phyloP scores from a whole-genome alignment of 305 asterid genomes.

The Fraxinus baroniana region DNA sequence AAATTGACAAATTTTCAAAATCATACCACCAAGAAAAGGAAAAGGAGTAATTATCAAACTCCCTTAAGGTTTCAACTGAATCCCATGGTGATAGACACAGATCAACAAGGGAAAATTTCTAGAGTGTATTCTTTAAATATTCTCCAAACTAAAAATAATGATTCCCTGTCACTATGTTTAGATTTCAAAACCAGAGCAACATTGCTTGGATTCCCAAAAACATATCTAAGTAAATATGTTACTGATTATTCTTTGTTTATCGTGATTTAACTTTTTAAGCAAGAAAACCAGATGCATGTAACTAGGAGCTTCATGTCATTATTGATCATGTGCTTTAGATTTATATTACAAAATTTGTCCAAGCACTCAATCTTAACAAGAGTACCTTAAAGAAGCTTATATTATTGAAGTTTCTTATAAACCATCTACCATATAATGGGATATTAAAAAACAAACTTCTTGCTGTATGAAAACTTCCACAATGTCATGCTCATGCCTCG shows the following conservation, averaged over 20 bases:
- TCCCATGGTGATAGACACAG: not conserved
- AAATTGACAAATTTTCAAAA: not conserved
- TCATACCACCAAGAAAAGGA: not conserved
- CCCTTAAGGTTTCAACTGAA: not conserved
- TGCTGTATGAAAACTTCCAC: not conserved
- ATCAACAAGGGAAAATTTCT: not conserved
- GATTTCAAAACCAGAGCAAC: not conserved
- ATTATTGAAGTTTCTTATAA: not conserved
- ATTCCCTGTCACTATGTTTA: not conserved
- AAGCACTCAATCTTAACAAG: not conserved
- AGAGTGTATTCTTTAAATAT: not conserved
- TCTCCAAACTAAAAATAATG: not conserved
- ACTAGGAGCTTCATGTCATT: not conserved
- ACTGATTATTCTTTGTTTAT: not conserved
- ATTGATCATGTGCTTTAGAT: not conserved
- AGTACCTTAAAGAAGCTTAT: not conserved
- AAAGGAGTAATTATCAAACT: not conserved
- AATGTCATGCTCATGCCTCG: not conserved
- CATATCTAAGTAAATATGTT: not conserved
- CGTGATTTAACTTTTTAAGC: not conserved
- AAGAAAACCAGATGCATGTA: not conserved
- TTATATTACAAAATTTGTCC: not conserved
- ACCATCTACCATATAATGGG: not conserved
- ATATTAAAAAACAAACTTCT: not conserved
- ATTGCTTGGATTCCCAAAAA: not conserved